phyloP scores from a whole-genome alignment of 1,139 yeast species.

The Blastobotrys ciferrii region DNA sequence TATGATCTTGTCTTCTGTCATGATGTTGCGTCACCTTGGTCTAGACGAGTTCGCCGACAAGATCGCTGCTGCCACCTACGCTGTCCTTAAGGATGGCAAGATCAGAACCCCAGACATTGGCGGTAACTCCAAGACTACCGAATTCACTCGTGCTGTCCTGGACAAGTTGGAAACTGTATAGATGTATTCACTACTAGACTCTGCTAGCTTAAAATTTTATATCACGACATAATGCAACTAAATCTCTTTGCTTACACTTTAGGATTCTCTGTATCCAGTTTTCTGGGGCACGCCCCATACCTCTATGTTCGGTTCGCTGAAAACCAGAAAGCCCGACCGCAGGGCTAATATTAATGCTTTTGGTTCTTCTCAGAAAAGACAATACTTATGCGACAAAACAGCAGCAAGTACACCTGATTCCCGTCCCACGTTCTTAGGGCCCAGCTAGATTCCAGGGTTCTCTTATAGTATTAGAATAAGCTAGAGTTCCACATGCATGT shows the following conservation, averaged over 20 bases:
- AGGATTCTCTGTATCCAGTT: too few species aligned
- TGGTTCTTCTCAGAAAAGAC: too few species aligned
- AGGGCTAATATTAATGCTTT: too few species aligned
- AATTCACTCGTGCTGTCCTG: conserved; percentile 85
- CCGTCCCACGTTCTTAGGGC: too few species aligned
- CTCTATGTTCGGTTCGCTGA: too few species aligned
- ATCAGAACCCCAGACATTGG: conserved; percentile 84
- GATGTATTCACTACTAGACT: conserved; percentile 9
- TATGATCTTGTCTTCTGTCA: conserved; percentile 84
- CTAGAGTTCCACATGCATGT: too few species aligned
- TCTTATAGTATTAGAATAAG: too few species aligned
- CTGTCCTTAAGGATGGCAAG: conserved; percentile 84
- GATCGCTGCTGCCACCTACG: conserved; percentile 84
- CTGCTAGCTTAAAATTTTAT: not conserved
- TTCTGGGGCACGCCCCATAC: too few species aligned
- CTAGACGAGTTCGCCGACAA: conserved; percentile 79
- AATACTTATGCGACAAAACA: too few species aligned
- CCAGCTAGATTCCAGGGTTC: too few species aligned
- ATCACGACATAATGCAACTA: conserved; percentile 3
- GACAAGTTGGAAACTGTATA: conserved; percentile 53
- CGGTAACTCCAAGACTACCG: conserved; percentile 84
- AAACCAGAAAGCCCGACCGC: too few species aligned
- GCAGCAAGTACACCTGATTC: too few species aligned
- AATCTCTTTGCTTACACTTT: not conserved
- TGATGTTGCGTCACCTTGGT: conserved; percentile 94